These are phyloP conservation scores for Mycena amicta DNA, from an alignment of 768 basidiomycete genomes.

Conservation along the genomic window DNA sequence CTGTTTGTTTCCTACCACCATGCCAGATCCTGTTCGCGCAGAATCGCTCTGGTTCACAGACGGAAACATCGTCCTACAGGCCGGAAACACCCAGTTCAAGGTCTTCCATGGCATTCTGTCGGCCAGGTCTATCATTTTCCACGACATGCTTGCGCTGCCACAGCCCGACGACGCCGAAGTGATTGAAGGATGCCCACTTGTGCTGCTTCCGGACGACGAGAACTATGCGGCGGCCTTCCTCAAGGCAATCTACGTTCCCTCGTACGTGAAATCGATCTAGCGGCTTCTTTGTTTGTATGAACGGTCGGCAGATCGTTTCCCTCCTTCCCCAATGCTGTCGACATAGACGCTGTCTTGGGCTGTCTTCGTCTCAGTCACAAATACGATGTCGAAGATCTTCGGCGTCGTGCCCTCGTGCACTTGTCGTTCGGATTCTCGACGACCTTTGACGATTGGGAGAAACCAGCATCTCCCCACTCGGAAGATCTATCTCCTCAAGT, in stretches of 20 bases:
- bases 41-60: slow-evolving; percentile 8
- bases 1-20: background rate
- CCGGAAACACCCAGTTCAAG: slow-evolving; percentile 5
- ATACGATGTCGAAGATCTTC: slow-evolving; percentile 3
- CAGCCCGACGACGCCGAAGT: background rate
- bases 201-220: background rate
- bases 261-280: background rate
- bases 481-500: background rate
- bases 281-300: background rate
- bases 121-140: background rate
- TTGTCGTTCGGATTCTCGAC: background rate
- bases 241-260: slow-evolving; percentile 1
- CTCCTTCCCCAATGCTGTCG: background rate
- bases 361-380: slow-evolving; percentile 8
- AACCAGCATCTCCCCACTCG: background rate
- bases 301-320: background rate
- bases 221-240: background rate
- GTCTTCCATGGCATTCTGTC: slow-evolving; percentile 1
- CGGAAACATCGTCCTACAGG: slow-evolving; percentile 9
- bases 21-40: background rate
- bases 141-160: background rate
- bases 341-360: background rate
- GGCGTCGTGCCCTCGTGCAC: slow-evolving; percentile 5
- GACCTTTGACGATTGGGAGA: background rate
- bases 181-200: slow-evolving; percentile 5